phyloP scores from a whole-genome alignment of 148 eudicot species.

The Fallopia convolvulus region DNA sequence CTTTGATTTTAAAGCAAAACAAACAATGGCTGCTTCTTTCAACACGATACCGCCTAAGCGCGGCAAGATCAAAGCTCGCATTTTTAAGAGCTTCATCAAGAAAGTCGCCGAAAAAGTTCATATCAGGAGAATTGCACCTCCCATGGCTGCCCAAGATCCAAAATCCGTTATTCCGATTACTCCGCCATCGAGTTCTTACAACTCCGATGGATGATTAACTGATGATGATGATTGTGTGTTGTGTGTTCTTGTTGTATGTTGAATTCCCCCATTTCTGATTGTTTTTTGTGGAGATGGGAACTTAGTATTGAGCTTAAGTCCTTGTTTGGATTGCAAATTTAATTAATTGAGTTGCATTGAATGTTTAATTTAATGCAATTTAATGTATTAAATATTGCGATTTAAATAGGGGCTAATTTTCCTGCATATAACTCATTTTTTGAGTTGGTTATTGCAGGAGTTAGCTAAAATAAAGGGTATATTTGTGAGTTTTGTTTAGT shows the following conservation, averaged over 20 bases:
- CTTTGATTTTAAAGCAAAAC: background rate
- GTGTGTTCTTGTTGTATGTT: background rate
- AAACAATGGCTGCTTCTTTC: background rate
- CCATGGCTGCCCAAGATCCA: background rate
- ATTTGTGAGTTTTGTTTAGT: background rate
- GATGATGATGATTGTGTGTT: background rate
- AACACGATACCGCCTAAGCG: background rate
- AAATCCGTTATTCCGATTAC: background rate
- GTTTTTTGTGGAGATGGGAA: background rate
- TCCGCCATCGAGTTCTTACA: background rate
- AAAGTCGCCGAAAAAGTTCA: background rate
- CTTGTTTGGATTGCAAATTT: too few relatives aligned
- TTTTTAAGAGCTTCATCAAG: constrained; percentile 9
- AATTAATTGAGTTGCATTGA: too few relatives aligned
- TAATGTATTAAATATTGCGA: too few relatives aligned
- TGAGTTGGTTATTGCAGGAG: constrained; percentile 10
- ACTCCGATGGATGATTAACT: background rate
- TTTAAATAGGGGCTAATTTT: background rate
- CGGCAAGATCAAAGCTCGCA: constrained; percentile 5
- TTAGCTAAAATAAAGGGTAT: background rate
- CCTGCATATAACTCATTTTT: constrained; percentile 3
- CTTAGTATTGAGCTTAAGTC: too few relatives aligned
- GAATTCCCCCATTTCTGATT: background rate
- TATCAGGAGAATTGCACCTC: background rate
- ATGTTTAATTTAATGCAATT: too few relatives aligned